Base-by-base conservation (phyloP, 345 rosid genomes). In the Luvunga scandens region DNA sequence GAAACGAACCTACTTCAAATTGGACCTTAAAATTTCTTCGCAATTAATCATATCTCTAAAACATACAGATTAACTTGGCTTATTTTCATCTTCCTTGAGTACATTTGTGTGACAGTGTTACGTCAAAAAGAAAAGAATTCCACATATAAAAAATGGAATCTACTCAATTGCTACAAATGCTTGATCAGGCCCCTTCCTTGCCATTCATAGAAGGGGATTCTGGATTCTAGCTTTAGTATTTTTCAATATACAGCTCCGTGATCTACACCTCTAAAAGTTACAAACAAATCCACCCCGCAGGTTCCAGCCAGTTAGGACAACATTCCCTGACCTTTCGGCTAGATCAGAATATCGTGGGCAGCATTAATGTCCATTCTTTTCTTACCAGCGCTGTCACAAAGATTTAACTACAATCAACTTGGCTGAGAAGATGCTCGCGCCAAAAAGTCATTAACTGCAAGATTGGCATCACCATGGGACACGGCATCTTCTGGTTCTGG, bases 401-500 rank as follows among this genome's bases (percentile, higher is more conserved):
- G 36, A 42, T 12, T 72, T 73, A 71, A 22, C 31, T 66, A 57
- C 72, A 55, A 59, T 73, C 64, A 65, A 73, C 76, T 70, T 0
- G 45, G 63, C 83, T 81, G 78, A 13, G 77, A 83, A 8, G 60
- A 77, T 27, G 98, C 76, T 66, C 98, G 85, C 7, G 98, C 84
- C 65, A 96, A 79, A 83, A 94, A 96, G 85, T 94, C 98, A 61
- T 94, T 90, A 63, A 96, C 98, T 50, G 95, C 99, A 42, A 96
- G 94, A 83, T 75, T 88, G 45, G 90, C 81, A 77, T 96, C 99
- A 72, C 99, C 99, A 63, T 96, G 99, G 65, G 98, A 85, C 27
- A 96, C 98, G 0, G 98, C 97, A 78, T 91, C 99, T 81, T 93
- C 99, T 10, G 98, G 97, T 66, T 94, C 99, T 30, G 98, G 99